Conservation (phyloP, 495 filamentous ascomycete genomes). For the Neurospora sp. region DNA sequence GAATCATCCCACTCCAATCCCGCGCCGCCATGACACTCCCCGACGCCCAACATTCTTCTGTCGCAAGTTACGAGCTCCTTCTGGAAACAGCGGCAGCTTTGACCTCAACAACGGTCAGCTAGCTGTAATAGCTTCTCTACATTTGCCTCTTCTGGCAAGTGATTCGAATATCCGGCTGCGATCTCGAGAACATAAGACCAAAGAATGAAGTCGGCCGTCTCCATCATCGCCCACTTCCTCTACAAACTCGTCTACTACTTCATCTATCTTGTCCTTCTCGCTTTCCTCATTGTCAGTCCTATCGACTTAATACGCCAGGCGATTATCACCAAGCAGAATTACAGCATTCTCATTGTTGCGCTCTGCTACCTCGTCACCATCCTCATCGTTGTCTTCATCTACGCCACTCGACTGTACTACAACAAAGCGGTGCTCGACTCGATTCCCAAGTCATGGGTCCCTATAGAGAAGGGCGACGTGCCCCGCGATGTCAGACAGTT, state of each 20-base stretch:
- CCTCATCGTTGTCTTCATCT: conserved; percentile 63
- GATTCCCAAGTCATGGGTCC: conserved; percentile 79
- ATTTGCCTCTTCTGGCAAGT: background rate
- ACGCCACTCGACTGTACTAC: conserved; percentile 79
- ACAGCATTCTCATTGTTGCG: conserved; percentile 77
- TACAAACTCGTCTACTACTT: conserved; percentile 74
- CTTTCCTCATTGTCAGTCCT: conserved; percentile 70
- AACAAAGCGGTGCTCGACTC: conserved; percentile 64
- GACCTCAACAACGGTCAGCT: background rate
- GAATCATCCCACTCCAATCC: background rate
- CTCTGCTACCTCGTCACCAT: conserved; percentile 70
- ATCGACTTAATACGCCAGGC: conserved; percentile 77
- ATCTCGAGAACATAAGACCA: background rate
- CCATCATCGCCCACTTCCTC: conserved; percentile 58
- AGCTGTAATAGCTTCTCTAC: background rate
- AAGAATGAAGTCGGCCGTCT: conserved; percentile 20
- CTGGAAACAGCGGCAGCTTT: background rate
- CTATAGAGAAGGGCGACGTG: conserved; percentile 70
- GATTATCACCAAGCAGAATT: conserved; percentile 48
- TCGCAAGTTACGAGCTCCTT: conserved; percentile 1
- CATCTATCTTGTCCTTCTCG: conserved; percentile 61
- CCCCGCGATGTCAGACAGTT: conserved; percentile 61
- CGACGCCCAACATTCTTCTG: background rate
- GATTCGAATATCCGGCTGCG: background rate
- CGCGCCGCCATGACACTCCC: conserved; percentile 8